phyloP scores from a whole-genome alignment of 2,329 filamentous ascomycete genomes.

The Pestalotiopsis sp. region DNA sequence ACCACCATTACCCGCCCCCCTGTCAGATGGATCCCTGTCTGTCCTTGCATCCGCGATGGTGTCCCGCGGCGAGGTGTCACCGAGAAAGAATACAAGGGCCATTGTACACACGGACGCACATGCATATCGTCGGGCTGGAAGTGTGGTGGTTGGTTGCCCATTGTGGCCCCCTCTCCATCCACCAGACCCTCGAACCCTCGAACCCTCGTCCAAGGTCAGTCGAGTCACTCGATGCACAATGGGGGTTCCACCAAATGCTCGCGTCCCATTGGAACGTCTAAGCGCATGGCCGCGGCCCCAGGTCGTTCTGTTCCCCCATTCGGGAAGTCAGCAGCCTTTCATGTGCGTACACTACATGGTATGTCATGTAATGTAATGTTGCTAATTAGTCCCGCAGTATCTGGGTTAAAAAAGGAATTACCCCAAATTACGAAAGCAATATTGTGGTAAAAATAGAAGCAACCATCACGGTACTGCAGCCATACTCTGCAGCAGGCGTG shows the following conservation, averaged over 20 bases:
- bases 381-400: slow-evolving; percentile 35
- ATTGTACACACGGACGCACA: slow-evolving; percentile 16
- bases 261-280: slow-evolving; percentile 48
- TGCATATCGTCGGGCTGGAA: slow-evolving; percentile 30
- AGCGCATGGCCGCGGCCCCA: slow-evolving; percentile 42
- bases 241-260: slow-evolving; percentile 29
- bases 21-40: slow-evolving; percentile 26
- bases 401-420: slow-evolving; percentile 45
- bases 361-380: slow-evolving; percentile 20
- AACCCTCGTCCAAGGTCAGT: neutral
- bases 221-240: slow-evolving; percentile 25
- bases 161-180: slow-evolving; percentile 20
- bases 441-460: slow-evolving; percentile 47
- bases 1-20: slow-evolving; percentile 15
- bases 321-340: slow-evolving; percentile 28
- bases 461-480: slow-evolving; percentile 33
- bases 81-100: slow-evolving; percentile 31
- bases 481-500: slow-evolving; percentile 19
- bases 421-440: slow-evolving; percentile 34
- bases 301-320: slow-evolving; percentile 27
- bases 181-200: too few species aligned
- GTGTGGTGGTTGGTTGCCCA: slow-evolving; percentile 30
- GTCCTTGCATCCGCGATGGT: slow-evolving; percentile 31
- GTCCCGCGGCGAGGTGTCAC: slow-evolving; percentile 24
- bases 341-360: slow-evolving; percentile 20